These are phyloP conservation scores for Ogataea kodamae DNA, from an alignment of 805 yeast species.

Conservation along the genomic window DNA sequence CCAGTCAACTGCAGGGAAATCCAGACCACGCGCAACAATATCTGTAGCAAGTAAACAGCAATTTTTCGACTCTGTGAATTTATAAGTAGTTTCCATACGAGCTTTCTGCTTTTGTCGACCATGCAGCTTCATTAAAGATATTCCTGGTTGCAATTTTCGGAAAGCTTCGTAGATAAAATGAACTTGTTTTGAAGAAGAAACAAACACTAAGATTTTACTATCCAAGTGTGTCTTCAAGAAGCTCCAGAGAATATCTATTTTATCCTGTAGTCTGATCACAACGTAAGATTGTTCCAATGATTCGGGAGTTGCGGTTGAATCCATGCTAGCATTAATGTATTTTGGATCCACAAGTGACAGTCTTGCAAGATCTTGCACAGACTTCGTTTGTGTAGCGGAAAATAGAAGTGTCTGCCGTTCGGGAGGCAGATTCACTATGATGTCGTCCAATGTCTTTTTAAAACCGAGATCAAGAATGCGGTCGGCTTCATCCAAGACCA, in stretches of 20 bases:
- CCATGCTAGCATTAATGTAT: constrained; percentile 45
- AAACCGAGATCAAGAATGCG: constrained; percentile 93
- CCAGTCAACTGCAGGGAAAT: constrained; percentile 93
- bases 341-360: constrained; percentile 63
- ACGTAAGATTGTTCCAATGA: constrained; percentile 81
- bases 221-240: constrained; percentile 82
- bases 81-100: constrained; percentile 74
- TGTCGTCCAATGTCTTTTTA: constrained; percentile 76
- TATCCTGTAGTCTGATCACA: constrained; percentile 68
- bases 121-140: constrained; percentile 77
- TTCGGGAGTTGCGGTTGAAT: constrained; percentile 60
- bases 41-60: constrained; percentile 88
- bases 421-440: constrained; percentile 71
- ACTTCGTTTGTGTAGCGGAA: constrained; percentile 87
- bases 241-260: constrained; percentile 81
- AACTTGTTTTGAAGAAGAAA: constrained; percentile 86
- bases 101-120: constrained; percentile 92
- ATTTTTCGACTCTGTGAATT: constrained; percentile 73
- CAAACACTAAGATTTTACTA: constrained; percentile 74
- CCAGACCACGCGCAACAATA: constrained; percentile 88
- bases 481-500: constrained; percentile 90
- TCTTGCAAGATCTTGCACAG: constrained; percentile 78
- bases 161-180: constrained; percentile 86
- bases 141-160: constrained; percentile 87
- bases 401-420: constrained; percentile 80